Evolutionary conservation across 2,329 filamentous ascomycete genomes (phyloP).

Genomic region (Tolypocladium tropicale): DNA sequence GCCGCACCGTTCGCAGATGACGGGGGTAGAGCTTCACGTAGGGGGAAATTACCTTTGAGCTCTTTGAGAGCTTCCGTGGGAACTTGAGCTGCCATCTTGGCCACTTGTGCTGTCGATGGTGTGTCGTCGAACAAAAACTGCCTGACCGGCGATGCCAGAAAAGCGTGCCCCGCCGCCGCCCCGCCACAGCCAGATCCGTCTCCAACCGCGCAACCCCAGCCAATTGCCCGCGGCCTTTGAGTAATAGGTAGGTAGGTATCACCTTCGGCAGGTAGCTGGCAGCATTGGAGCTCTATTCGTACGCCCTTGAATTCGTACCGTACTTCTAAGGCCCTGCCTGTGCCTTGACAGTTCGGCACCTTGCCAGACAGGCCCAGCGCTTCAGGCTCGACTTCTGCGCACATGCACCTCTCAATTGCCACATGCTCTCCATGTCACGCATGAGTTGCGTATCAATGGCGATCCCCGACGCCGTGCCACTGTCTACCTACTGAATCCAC

Average conservation of each 20-base stretch:
- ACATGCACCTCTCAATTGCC: too few species aligned
- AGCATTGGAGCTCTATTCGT: too few species aligned
- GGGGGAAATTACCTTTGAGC: constrained; percentile 24
- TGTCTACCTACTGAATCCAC: neutral
- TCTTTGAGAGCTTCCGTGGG: constrained; percentile 32
- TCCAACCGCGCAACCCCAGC: neutral
- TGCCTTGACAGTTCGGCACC: too few species aligned
- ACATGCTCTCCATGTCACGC: too few species aligned
- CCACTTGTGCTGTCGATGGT: constrained; percentile 2
- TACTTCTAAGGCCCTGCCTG: too few species aligned
- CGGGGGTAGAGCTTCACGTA: neutral
- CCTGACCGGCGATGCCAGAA: neutral
- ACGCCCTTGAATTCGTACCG: neutral
- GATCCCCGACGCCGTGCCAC: neutral
- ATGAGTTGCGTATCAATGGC: neutral
- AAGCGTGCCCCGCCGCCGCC: neutral
- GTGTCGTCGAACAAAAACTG: constrained; percentile 2
- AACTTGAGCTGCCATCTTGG: constrained; percentile 32
- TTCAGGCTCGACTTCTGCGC: too few species aligned
- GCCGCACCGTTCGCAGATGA: neutral
- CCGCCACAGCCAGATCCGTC: neutral
- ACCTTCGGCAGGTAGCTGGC: too few species aligned
- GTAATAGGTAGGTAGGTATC: too few species aligned
- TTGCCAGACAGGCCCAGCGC: too few species aligned
- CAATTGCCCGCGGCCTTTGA: neutral